Percentiles rank a stretch among this genome's conserved stretches.
Conservation (phyloP, 1,284 basidiomycete species). For the Pascua sp. region DNA sequence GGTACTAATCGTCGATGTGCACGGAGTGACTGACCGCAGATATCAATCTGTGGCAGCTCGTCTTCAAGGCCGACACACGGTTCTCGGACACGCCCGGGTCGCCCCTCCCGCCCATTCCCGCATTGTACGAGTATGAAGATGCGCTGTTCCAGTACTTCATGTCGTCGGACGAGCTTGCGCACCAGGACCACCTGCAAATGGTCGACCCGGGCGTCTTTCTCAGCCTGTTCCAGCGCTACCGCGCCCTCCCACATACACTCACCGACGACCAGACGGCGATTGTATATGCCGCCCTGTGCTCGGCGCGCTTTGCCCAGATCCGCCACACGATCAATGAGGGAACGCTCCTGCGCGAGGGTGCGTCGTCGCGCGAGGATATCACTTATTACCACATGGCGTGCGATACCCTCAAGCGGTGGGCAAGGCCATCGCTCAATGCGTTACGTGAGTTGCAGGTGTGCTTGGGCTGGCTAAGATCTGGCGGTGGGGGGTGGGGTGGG, state of each 20-base stretch:
- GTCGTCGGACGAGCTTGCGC: slow-evolving; percentile 1
- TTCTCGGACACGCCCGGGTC: slow-evolving; percentile 7
- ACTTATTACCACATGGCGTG: slow-evolving; percentile 29
- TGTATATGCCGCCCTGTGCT: slow-evolving; percentile 23
- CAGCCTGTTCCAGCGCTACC: slow-evolving; percentile 19
- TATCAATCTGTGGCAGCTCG: slow-evolving; percentile 6
- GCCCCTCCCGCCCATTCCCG: slow-evolving; percentile 9
- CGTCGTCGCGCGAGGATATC: slow-evolving; percentile 23
- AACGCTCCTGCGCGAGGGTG: neutral
- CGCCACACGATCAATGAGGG: neutral
- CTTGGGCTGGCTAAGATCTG: no score
- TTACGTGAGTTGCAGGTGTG: no score
- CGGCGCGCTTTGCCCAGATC: slow-evolving; percentile 16
- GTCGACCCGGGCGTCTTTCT: slow-evolving; percentile 2
- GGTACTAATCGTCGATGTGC: no score
- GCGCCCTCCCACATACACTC: slow-evolving; percentile 20
- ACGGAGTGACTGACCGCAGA: neutral
- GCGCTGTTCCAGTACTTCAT: slow-evolving; percentile 17
- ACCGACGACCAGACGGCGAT: slow-evolving; percentile 23
- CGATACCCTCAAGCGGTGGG: slow-evolving; percentile 19
- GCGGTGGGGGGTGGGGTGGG: no score
- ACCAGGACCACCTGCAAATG: neutral
- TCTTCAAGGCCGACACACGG: slow-evolving; percentile 18
- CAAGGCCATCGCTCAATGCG: slow-evolving; percentile 19
- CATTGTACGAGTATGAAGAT: slow-evolving; percentile 16